phyloP scores from a whole-genome alignment of 257 asterid genomes.

The Nyctanthes arbortristis region DNA sequence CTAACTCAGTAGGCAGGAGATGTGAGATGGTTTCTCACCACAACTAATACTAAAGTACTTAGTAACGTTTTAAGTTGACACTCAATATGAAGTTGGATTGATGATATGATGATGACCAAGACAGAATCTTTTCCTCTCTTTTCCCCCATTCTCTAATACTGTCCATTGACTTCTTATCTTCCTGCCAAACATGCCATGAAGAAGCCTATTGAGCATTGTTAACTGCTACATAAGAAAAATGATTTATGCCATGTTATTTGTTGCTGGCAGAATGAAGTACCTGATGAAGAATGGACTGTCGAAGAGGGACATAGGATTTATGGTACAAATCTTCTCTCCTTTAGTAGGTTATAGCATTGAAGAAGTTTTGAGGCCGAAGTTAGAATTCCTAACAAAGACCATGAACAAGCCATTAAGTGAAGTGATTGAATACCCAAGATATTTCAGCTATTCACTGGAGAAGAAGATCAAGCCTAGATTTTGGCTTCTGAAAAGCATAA shows the following conservation, averaged over 20 bases:
- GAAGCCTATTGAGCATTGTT: too few relatives aligned
- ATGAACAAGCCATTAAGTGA: slow-evolving; percentile 71
- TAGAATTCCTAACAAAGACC: slow-evolving; percentile 62
- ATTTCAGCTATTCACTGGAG: slow-evolving; percentile 94
- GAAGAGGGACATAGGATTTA: slow-evolving; percentile 59
- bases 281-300: slow-evolving; percentile 66
- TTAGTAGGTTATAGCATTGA: slow-evolving; percentile 84
- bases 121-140: too few relatives aligned
- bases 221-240: neutral
- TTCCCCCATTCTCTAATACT: too few relatives aligned
- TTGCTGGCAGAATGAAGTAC: slow-evolving; percentile 55
- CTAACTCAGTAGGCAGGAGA: too few relatives aligned
- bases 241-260: neutral
- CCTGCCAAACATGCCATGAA: too few relatives aligned
- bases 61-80: too few relatives aligned
- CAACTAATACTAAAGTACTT: neutral
- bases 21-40: neutral
- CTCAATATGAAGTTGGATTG: too few relatives aligned
- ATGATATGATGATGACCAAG: too few relatives aligned
- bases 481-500: slow-evolving; percentile 65
- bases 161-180: too few relatives aligned
- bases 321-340: slow-evolving; percentile 85
- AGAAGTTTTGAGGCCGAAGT: slow-evolving; percentile 73
- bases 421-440: slow-evolving; percentile 86
- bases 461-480: slow-evolving; percentile 90